Conservation (phyloP, 345 rosid genomes). For the Pistacia integerrima region DNA sequence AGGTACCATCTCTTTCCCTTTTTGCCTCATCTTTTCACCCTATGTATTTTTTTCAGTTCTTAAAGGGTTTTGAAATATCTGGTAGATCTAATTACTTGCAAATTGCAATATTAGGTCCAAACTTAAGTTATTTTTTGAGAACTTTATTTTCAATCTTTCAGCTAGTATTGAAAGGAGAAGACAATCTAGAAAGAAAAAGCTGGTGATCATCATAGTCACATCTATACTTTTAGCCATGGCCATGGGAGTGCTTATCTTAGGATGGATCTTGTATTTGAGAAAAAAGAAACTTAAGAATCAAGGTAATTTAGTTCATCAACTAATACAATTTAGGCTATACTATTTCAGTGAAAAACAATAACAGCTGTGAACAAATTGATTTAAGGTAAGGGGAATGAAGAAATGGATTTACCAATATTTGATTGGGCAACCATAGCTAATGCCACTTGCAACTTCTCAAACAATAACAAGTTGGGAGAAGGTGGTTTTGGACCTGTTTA, state of each 20-base stretch:
- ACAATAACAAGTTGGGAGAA: conserved; percentile 34
- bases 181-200: not conserved
- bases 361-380: not conserved
- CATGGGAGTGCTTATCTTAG: not conserved
- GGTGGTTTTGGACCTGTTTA: conserved; percentile 48
- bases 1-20: conserved; percentile 1
- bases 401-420: conserved; percentile 34
- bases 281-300: not conserved
- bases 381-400: conserved; percentile 26
- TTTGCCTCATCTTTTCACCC: not conserved
- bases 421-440: conserved; percentile 29
- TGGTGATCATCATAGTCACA: not conserved
- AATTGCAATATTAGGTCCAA: not conserved
- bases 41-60: too few species aligned
- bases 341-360: not conserved
- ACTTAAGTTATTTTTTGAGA: not conserved
- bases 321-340: not conserved
- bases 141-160: not conserved
- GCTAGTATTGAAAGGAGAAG: not conserved
- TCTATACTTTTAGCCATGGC: not conserved
- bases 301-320: not conserved
- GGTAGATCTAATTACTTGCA: not conserved
- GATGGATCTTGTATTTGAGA: not conserved
- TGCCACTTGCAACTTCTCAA: conserved; percentile 35
- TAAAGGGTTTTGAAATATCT: not conserved